Evolutionary conservation across 225 moss, liverwort and hornwort genomes (phyloP).

Genomic region (Pleurozium schreberi): DNA sequence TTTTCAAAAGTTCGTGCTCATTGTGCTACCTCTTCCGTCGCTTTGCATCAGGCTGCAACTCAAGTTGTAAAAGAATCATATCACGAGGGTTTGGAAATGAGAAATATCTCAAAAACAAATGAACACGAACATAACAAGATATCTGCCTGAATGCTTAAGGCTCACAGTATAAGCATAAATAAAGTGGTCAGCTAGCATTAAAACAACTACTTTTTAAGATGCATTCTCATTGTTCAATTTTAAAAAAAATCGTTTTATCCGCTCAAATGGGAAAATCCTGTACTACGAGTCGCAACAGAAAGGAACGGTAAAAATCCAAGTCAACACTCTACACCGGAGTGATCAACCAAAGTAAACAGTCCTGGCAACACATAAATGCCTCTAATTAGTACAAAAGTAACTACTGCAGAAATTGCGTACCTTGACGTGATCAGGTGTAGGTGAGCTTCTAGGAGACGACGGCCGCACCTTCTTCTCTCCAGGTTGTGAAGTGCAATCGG

Average conservation of each 20-base stretch:
- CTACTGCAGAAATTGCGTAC: conserved; percentile 20
- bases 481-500: conserved; percentile 70
- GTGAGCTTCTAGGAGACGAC: conserved; percentile 59
- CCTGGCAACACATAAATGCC: neutral
- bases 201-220: neutral
- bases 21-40: conserved; percentile 41
- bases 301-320: neutral
- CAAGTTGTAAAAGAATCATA: neutral
- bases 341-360: neutral
- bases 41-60: conserved; percentile 42
- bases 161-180: neutral
- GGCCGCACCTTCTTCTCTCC: conserved; percentile 74
- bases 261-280: neutral
- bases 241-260: neutral
- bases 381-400: neutral
- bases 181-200: neutral
- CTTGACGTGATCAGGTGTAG: conserved; percentile 58
- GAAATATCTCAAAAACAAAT: neutral
- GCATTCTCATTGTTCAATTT: neutral
- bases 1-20: neutral
- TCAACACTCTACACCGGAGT: neutral
- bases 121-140: neutral
- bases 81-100: neutral
- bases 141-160: neutral
- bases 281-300: neutral